Evolutionary conservation across 73 alveolate genomes (phyloP).

Genomic region (Tetrahymena malaccensis): DNA sequence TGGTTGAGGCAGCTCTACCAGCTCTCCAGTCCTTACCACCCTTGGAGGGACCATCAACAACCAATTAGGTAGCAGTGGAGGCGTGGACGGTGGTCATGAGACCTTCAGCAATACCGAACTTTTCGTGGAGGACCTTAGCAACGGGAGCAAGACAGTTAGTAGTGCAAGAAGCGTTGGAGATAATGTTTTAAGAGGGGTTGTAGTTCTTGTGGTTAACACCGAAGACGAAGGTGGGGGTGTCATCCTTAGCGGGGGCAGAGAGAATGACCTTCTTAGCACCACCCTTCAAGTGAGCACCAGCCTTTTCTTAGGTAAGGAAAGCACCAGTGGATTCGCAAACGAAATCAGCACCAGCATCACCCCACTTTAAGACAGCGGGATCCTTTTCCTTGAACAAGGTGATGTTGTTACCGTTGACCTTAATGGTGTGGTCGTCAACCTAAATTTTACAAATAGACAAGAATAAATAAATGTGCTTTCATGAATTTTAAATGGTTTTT

Average conservation of each 20-base stretch:
- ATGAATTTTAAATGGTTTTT: too few species aligned
- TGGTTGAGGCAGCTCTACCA: slow-evolving; percentile 93
- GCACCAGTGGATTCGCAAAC: slow-evolving; percentile 94
- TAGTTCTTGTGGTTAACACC: slow-evolving; percentile 84
- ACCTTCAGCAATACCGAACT: slow-evolving; percentile 92
- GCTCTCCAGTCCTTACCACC: slow-evolving; percentile 99
- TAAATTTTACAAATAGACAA: background rate
- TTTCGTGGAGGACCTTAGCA: slow-evolving; percentile 91
- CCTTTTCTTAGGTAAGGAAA: slow-evolving; percentile 71
- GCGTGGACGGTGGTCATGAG: slow-evolving; percentile 98
- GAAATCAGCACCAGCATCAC: slow-evolving; percentile 80
- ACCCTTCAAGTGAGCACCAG: slow-evolving; percentile 76
- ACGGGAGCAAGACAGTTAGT: slow-evolving; percentile 96
- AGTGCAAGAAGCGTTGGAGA: slow-evolving; percentile 98
- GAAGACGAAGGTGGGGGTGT: slow-evolving; percentile 88
- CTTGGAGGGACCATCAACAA: slow-evolving; percentile 97
- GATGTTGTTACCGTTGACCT: slow-evolving; percentile 74
- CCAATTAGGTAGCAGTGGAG: slow-evolving; percentile 84
- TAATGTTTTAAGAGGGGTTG: slow-evolving; percentile 57
- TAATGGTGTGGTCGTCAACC: slow-evolving; percentile 44
- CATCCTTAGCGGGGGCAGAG: slow-evolving; percentile 84
- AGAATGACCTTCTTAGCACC: slow-evolving; percentile 94
- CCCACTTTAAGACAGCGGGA: slow-evolving; percentile 84
- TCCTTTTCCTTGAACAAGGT: slow-evolving; percentile 68
- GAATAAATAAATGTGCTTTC: background rate